Percentiles rank a stretch among this genome's conserved stretches.
These are phyloP conservation scores for Sesbania bispinosa DNA, from an alignment of 306 rosid genomes.

Conservation along the genomic window DNA sequence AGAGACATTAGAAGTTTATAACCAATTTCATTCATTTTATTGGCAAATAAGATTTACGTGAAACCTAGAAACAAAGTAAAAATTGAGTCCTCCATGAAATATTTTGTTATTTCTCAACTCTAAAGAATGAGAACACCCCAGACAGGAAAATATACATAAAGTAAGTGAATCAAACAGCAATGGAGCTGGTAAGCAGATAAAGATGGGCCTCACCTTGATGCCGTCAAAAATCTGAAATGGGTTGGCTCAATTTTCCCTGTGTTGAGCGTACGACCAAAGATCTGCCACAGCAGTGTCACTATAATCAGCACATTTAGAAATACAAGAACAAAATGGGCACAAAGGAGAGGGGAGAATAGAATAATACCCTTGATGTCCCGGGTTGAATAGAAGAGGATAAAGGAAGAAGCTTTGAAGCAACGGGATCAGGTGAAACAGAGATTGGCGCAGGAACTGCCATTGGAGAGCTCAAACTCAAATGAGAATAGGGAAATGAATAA, in stretches of 20 bases:
- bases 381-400: constrained; percentile 16
- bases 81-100: constrained; percentile 6
- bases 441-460: constrained; percentile 59
- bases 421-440: constrained; percentile 43
- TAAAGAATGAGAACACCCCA: background rate
- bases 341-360: background rate
- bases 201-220: constrained; percentile 41
- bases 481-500: constrained; percentile 18
- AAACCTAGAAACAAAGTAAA: background rate
- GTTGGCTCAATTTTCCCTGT: constrained; percentile 38
- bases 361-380: constrained; percentile 36
- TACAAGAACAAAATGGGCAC: background rate
- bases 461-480: constrained; percentile 16
- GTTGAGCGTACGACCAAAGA: constrained; percentile 43
- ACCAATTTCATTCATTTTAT: background rate
- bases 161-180: too few relatives aligned
- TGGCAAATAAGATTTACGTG: background rate
- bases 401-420: constrained; percentile 17
- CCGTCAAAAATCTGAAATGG: constrained; percentile 36
- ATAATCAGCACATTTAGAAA: constrained; percentile 18
- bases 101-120: background rate
- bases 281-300: constrained; percentile 32
- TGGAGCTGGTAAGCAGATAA: background rate
- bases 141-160: too few relatives aligned
- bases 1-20: constrained; percentile 2